phyloP scores from a whole-genome alignment of 345 rosid genomes.

The Euphorbia lathyris region DNA sequence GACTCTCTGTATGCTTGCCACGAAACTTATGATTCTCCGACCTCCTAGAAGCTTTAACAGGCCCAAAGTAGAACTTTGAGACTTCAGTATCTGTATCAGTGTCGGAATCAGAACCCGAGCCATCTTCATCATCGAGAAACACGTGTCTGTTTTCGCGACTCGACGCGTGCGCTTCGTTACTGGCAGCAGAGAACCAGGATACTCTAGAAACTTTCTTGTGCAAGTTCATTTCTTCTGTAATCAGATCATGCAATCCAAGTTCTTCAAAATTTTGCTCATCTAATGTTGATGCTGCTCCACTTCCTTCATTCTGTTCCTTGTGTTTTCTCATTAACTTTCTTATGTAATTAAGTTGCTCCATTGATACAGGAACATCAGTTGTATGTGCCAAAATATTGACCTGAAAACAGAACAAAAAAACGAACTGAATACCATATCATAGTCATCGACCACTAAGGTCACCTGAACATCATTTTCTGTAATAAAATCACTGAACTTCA shows the following conservation, averaged over 20 bases:
- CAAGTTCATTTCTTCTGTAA: slow-evolving; percentile 30
- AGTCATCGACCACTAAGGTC: too few relatives aligned
- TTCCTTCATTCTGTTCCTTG: slow-evolving; percentile 36
- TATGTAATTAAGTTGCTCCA: slow-evolving; percentile 71
- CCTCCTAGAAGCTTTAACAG: slow-evolving; percentile 33
- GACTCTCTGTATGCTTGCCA: slow-evolving; percentile 31
- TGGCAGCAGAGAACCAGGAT: slow-evolving; percentile 40
- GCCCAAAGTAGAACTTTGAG: slow-evolving; percentile 32
- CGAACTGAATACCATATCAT: slow-evolving; percentile 5
- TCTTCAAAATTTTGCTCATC: slow-evolving; percentile 34
- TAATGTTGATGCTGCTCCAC: slow-evolving; percentile 16
- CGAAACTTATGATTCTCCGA: slow-evolving; percentile 26
- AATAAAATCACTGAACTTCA: too few relatives aligned
- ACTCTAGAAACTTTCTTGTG: slow-evolving; percentile 33
- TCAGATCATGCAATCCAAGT: slow-evolving; percentile 25
- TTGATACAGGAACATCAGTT: slow-evolving; percentile 65
- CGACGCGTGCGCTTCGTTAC: slow-evolving; percentile 20
- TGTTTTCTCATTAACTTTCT: slow-evolving; percentile 66
- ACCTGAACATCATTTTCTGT: too few relatives aligned
- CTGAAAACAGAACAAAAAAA: slow-evolving; percentile 46
- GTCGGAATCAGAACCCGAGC: slow-evolving; percentile 44
- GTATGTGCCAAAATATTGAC: slow-evolving; percentile 85
- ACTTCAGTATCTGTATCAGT: slow-evolving; percentile 38
- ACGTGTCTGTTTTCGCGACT: slow-evolving; percentile 22
- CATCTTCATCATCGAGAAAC: slow-evolving; percentile 31